These are phyloP conservation scores for Talaromyces proteolyticus DNA, from an alignment of 495 filamentous ascomycete species.

Conservation along the genomic window DNA sequence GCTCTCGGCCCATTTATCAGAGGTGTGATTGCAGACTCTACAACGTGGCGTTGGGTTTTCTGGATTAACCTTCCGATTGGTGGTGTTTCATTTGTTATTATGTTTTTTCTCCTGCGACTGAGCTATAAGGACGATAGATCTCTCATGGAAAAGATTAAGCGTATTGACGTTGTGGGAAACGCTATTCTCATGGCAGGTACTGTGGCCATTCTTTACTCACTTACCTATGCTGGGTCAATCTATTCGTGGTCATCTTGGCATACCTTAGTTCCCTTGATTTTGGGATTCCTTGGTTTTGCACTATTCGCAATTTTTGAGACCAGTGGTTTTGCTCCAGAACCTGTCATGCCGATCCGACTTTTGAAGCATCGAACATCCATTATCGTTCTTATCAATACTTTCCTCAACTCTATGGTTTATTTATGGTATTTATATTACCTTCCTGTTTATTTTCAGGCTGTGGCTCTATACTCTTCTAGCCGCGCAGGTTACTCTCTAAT, in stretches of 20 bases:
- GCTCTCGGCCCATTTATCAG: conserved; percentile 32
- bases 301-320: background rate
- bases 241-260: conserved; percentile 38
- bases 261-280: background rate
- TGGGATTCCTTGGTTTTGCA: background rate
- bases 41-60: conserved; percentile 31
- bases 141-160: conserved; percentile 22
- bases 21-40: conserved; percentile 27
- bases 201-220: conserved; percentile 37
- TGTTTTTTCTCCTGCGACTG: conserved; percentile 12
- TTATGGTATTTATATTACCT: conserved; percentile 37
- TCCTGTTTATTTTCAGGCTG: conserved; percentile 42
- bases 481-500: conserved; percentile 32
- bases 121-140: conserved; percentile 6
- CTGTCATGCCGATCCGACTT: conserved; percentile 12
- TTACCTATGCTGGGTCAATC: conserved; percentile 43
- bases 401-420: conserved; percentile 12
- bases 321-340: conserved; percentile 4
- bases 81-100: conserved; percentile 5
- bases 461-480: conserved; percentile 18
- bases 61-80: conserved; percentile 15
- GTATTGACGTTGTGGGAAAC: conserved; percentile 45
- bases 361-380: conserved; percentile 14
- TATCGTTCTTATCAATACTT: conserved; percentile 15
- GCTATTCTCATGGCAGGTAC: conserved; percentile 36